A percentile compares a stretch with the other conserved stretches of the same genome.
phyloP scores from a whole-genome alignment of 768 basidiomycete genomes.

The Russula earlei region DNA sequence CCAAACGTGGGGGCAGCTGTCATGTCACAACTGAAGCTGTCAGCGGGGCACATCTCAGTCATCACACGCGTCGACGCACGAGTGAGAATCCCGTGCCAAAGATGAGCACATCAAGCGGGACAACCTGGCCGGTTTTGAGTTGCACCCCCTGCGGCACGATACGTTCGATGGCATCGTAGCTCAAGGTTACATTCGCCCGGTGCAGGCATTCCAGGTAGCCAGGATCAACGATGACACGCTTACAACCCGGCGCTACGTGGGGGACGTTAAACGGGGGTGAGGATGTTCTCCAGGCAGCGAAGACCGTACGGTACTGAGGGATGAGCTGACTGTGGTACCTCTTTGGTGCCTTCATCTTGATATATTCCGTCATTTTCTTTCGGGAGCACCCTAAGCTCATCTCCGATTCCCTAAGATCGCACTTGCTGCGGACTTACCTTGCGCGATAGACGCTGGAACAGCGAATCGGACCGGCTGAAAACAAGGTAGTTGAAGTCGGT shows the following conservation, averaged over 20 bases:
- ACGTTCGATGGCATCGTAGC: constrained; percentile 39
- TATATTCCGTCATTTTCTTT: constrained; percentile 37
- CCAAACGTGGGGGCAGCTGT: constrained; percentile 9
- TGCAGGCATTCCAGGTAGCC: constrained; percentile 46
- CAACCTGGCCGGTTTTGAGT: constrained; percentile 38
- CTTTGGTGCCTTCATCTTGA: constrained; percentile 36
- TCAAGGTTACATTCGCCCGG: constrained; percentile 42
- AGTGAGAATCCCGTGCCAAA: constrained; percentile 46
- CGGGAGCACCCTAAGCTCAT: background rate
- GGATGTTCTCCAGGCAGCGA: no score
- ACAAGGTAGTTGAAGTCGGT: background rate
- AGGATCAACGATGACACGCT: constrained; percentile 53
- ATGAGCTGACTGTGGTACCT: constrained; percentile 28
- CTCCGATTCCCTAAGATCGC: background rate
- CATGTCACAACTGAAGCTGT: background rate
- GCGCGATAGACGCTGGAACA: background rate
- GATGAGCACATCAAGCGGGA: constrained; percentile 48
- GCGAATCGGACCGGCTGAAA: constrained; percentile 1
- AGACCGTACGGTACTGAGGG: constrained; percentile 41
- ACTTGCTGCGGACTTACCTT: background rate
- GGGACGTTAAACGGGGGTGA: background rate
- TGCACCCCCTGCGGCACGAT: constrained; percentile 42
- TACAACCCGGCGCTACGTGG: constrained; percentile 45
- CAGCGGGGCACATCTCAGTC: background rate
- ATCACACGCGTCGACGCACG: constrained; percentile 26